Base-by-base conservation (phyloP, 768 basidiomycete species). In the Russula vinacea region DNA sequence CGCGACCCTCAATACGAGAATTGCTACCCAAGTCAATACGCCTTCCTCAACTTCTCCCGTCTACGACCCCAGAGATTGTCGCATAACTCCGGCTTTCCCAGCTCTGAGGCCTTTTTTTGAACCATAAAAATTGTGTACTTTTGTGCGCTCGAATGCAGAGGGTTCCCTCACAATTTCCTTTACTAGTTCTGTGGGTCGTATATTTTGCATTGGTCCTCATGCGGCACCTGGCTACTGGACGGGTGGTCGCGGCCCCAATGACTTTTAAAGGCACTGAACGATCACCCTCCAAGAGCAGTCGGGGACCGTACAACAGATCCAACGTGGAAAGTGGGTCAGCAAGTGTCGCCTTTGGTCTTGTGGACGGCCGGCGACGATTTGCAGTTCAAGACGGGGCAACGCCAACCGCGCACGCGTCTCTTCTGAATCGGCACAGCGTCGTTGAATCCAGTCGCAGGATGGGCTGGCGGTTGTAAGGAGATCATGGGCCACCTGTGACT, bases 201-300 rank as follows among this genome's bases (percentile, higher is more conserved):
- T 22, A 52, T 44, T 3, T 0, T 42, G 24, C 2, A 17, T 9
- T 22, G 1, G 0, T 19, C 4, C 11, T 50, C 42, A n/a, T 29
- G 19, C 22, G 6, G 16, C 19, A n/a, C 45, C 40, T 19, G 56
- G 10, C 5, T 60, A 19, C 13, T 45, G n/a, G 49, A 49, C 22
- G 37, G 40, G 40, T 57, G 64, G 0, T 17, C 35, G 1, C 2
- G 5, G 7, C 5, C 5, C 24, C 26, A n/a, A 24, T 65, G 64
- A 10, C 19, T 52, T 9, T 5, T 9, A 5, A 65, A 29, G 5
- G 4, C 37, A 51, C 56, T 26, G 10, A 2, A 10, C 55, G 59
- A 17, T 61, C 42, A 1, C 64, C 64, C 54, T 65, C 59, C 59
- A 65, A 1, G 19, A 10, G 35, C 64, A 65, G 17, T 26, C 33